Evolutionary conservation across 1,284 basidiomycete species (phyloP).

Genomic region (Rhodofomes roseus): DNA sequence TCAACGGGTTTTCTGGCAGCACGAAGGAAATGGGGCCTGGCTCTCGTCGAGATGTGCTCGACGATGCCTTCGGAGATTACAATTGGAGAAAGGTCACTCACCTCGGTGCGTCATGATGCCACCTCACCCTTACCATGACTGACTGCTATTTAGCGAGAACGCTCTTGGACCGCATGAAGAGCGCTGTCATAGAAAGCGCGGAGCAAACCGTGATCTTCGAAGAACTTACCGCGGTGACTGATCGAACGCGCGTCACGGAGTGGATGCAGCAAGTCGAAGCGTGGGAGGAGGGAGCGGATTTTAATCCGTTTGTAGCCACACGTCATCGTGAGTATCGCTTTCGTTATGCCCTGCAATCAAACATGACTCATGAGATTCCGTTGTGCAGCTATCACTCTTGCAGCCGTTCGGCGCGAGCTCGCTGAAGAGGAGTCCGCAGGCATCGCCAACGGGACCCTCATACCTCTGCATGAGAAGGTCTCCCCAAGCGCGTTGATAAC

Average conservation of each 20-base stretch:
- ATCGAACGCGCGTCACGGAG: not conserved
- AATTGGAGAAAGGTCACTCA: conserved; percentile 1
- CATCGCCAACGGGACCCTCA: not conserved
- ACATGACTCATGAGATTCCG: no score
- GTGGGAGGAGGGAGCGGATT: not conserved
- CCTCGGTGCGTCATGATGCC: not conserved
- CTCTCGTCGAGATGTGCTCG: not conserved
- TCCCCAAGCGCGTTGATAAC: not conserved
- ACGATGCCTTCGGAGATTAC: not conserved
- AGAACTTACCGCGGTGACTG: not conserved
- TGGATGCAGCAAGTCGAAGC: not conserved
- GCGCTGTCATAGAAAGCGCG: not conserved
- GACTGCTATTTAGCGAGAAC: not conserved
- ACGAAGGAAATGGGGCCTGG: conserved; percentile 8
- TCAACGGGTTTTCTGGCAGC: not conserved
- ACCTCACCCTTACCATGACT: not conserved
- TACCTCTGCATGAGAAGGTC: not conserved
- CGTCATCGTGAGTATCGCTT: not conserved
- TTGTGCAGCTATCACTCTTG: not conserved
- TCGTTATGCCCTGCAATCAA: not conserved
- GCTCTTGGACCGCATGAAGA: not conserved
- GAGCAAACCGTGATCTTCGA: not conserved
- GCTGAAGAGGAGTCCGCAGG: not conserved
- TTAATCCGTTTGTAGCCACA: not conserved
- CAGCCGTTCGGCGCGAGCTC: not conserved